A percentile compares a stretch with the other conserved stretches of the same genome.
These are phyloP conservation scores for Lepidium campestre DNA, from an alignment of 441 rosid species.

Conservation along the genomic window DNA sequence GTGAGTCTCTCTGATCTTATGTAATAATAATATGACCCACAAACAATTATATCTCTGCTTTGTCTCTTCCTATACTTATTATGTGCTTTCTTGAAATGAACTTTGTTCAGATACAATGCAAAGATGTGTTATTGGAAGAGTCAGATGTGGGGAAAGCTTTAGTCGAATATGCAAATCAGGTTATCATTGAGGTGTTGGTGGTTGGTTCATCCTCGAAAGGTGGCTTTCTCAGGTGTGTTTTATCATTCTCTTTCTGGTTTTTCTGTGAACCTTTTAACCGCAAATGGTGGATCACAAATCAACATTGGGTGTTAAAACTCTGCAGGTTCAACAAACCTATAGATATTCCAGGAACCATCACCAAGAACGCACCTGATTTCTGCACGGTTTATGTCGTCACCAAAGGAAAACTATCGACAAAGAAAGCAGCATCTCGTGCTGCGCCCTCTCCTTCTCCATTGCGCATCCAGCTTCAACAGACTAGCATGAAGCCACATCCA, in stretches of 20 bases:
- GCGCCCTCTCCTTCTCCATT: conserved; percentile 46
- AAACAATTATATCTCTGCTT: background rate
- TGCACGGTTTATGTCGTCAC: conserved; percentile 57
- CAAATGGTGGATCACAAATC: conserved; percentile 1
- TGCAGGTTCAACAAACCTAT: conserved; percentile 52
- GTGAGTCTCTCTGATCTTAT: conserved; percentile 32
- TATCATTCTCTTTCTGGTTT: background rate
- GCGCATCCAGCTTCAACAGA: conserved; percentile 33
- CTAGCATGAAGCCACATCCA: conserved; percentile 28
- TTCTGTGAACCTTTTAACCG: background rate
- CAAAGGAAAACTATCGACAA: conserved; percentile 64
- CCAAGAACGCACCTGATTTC: conserved; percentile 75
- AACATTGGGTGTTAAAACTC: background rate
- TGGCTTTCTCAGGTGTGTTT: conserved; percentile 72
- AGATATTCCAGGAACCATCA: conserved; percentile 48
- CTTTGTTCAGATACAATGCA: conserved; percentile 61
- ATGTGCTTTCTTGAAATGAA: conserved; percentile 5
- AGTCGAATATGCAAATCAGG: conserved; percentile 49
- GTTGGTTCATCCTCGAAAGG: conserved; percentile 59
- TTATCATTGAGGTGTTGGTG: conserved; percentile 58
- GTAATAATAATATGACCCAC: background rate
- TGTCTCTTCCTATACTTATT: conserved; percentile 7
- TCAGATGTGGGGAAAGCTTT: conserved; percentile 68
- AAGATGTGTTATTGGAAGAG: conserved; percentile 72
- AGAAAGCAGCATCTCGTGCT: conserved; percentile 56